These are phyloP conservation scores for Kwoniella heveanensis DNA, from an alignment of 768 basidiomycete species.

Conservation along the genomic window DNA sequence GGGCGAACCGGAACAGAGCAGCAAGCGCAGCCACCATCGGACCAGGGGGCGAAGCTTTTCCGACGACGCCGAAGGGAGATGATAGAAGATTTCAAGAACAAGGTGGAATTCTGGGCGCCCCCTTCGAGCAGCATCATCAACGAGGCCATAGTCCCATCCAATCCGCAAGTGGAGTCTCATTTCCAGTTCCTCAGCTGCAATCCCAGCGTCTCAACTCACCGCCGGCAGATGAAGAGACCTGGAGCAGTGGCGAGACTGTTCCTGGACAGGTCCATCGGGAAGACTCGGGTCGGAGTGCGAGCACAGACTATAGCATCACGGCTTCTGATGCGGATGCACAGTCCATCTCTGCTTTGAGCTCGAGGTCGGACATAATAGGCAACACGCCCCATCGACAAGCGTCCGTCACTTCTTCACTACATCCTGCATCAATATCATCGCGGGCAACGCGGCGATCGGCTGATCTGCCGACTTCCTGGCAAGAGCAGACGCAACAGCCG, in stretches of 20 bases:
- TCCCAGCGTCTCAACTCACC: background rate
- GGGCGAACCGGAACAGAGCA: constrained; percentile 13
- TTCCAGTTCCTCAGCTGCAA: constrained; percentile 13
- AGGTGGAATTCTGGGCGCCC: constrained; percentile 13
- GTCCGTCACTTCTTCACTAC: constrained; percentile 24
- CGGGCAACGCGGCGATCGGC: constrained; percentile 17
- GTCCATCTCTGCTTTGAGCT: constrained; percentile 11
- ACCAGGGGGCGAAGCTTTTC: constrained; percentile 15
- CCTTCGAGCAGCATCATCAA: background rate
- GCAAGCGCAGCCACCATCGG: constrained; percentile 20
- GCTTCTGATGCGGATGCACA: constrained; percentile 6
- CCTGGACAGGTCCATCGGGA: constrained; percentile 9
- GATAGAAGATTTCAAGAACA: constrained; percentile 12
- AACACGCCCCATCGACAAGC: constrained; percentile 24
- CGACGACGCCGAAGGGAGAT: constrained; percentile 6
- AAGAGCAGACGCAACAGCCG: constrained; percentile 38
- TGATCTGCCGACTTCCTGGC: constrained; percentile 45
- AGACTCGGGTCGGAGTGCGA: constrained; percentile 4
- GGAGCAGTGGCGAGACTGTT: constrained; percentile 22
- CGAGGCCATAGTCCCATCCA: background rate
- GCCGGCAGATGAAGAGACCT: constrained; percentile 16
- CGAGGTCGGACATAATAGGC: background rate
- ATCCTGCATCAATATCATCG: constrained; percentile 22
- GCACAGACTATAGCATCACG: constrained; percentile 14
- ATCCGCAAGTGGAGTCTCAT: constrained; percentile 3